Conservation (phyloP, 2,329 filamentous ascomycete species). For the Xenoacremonium recifei region DNA sequence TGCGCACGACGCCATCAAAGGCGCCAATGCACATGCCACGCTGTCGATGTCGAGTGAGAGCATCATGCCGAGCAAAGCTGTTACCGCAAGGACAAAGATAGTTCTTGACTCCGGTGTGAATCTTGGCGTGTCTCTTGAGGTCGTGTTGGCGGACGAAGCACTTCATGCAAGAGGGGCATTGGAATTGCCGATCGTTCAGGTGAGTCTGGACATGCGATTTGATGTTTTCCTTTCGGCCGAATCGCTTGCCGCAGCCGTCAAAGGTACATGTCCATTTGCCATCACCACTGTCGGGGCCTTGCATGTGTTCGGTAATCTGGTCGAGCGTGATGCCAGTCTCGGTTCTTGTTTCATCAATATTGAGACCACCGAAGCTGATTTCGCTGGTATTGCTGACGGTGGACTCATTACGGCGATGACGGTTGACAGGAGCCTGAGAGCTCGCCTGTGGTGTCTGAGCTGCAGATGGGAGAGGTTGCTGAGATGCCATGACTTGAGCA, state of each 20-base stretch:
- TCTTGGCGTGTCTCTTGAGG: constrained; percentile 95
- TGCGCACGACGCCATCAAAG: constrained; percentile 72
- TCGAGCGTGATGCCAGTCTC: constrained; percentile 86
- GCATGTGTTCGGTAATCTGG: constrained; percentile 75
- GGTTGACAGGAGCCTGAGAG: constrained; percentile 22
- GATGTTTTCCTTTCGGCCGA: constrained; percentile 98
- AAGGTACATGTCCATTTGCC: constrained; percentile 79
- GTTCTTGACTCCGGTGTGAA: constrained; percentile 93
- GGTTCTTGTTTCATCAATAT: constrained; percentile 63
- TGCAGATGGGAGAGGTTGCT: constrained; percentile 40
- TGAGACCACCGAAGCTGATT: constrained; percentile 60
- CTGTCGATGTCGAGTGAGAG: constrained; percentile 89
- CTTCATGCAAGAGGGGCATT: constrained; percentile 90
- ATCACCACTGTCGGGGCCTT: constrained; percentile 68
- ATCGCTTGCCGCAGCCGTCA: constrained; percentile 79
- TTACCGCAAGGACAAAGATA: constrained; percentile 94
- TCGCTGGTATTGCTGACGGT: constrained; percentile 57
- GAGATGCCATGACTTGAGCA: constrained; percentile 33
- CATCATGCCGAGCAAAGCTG: constrained; percentile 92
- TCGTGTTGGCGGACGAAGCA: constrained; percentile 97
- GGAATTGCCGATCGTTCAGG: constrained; percentile 91
- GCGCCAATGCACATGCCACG: constrained; percentile 95
- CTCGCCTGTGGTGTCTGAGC: constrained; percentile 15
- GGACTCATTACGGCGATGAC: constrained; percentile 59
- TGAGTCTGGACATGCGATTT: constrained; percentile 98